Conservation (phyloP, 768 basidiomycete genomes). For the Tephrocybe sp. region DNA sequence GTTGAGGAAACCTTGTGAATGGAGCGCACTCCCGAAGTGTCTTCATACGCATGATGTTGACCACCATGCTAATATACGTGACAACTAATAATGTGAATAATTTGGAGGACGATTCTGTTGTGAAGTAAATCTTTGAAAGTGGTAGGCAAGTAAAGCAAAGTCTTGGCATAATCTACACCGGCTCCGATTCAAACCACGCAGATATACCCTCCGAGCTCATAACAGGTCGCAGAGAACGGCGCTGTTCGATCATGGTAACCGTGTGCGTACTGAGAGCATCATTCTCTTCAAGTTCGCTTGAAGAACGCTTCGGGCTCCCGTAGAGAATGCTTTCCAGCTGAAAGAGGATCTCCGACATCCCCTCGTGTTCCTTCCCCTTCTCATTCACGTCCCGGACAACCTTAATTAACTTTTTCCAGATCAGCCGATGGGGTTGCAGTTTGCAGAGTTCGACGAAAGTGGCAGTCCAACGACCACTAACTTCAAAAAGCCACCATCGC, state of each 20-base stretch:
- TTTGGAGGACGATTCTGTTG: no score
- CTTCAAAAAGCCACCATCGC: constrained; percentile 39
- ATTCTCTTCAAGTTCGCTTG: background rate
- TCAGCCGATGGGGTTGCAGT: constrained; percentile 28
- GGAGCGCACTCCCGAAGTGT: background rate
- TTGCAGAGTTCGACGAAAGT: constrained; percentile 33
- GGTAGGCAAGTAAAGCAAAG: no score
- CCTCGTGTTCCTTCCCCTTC: constrained; percentile 22
- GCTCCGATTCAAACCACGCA: constrained; percentile 1
- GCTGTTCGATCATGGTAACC: constrained; percentile 16
- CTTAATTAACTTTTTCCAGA: constrained; percentile 32
- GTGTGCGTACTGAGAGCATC: constrained; percentile 1
- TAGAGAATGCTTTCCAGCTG: constrained; percentile 19
- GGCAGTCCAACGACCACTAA: constrained; percentile 36
- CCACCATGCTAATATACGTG: background rate
- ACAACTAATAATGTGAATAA: no score
- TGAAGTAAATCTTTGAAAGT: no score
- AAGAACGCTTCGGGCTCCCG: background rate
- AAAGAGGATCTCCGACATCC: constrained; percentile 23
- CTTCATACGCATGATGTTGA: background rate
- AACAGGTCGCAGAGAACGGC: background rate
- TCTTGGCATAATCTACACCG: no score
- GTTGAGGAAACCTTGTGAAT: background rate
- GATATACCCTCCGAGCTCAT: background rate
- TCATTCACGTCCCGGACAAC: constrained; percentile 22